A percentile compares a stretch with the other conserved stretches of the same genome.
Evolutionary conservation across 2,329 filamentous ascomycete genomes (phyloP).

Genomic region (Botrytis sinoallii): DNA sequence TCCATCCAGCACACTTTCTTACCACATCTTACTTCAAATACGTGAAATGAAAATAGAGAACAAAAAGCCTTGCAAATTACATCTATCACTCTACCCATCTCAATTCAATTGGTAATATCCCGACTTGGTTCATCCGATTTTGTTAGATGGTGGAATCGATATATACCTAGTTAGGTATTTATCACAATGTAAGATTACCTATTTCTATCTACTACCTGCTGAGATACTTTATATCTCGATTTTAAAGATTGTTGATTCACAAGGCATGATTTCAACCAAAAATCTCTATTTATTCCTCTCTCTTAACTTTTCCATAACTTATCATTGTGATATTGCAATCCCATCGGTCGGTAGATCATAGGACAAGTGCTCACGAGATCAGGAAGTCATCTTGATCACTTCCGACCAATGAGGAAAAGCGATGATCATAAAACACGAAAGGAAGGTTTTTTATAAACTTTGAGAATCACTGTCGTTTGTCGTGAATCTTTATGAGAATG

Average conservation of each 20-base stretch:
- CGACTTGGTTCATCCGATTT: not conserved
- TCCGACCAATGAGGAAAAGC: not conserved
- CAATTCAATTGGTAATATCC: not conserved
- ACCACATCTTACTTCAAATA: not conserved
- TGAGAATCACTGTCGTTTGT: not conserved
- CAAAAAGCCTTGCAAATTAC: not conserved
- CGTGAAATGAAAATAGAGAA: not conserved
- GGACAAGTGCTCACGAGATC: slow-evolving; percentile 1
- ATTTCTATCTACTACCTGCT: not conserved
- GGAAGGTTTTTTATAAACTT: not conserved
- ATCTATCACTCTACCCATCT: not conserved
- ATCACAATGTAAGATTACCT: not conserved
- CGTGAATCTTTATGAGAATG: not conserved
- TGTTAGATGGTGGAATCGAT: not conserved
- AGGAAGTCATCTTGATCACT: not conserved
- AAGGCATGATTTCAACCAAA: not conserved
- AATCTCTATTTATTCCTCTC: not conserved
- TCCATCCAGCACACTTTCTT: not conserved
- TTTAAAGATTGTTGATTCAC: not conserved
- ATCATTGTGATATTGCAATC: not conserved
- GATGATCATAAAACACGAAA: not conserved
- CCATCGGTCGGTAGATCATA: not conserved
- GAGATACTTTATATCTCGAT: not conserved
- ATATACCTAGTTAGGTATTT: not conserved
- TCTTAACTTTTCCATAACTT: not conserved